Evolutionary conservation across 2,329 filamentous ascomycete genomes (phyloP).

Genomic region (Grosmannia serpens): DNA sequence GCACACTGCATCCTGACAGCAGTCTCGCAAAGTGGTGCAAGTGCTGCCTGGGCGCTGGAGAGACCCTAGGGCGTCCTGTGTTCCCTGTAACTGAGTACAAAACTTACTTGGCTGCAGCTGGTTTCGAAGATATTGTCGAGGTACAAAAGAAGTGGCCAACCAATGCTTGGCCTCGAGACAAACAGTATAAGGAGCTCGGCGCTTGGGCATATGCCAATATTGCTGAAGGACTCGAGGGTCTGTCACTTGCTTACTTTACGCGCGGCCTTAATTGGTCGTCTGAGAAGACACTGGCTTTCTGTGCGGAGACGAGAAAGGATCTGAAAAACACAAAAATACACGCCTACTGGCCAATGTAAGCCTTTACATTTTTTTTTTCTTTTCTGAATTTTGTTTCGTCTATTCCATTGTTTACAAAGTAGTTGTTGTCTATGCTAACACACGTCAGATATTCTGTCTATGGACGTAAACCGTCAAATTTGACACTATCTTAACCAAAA

Average conservation of each 20-base stretch:
- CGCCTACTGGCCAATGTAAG: constrained; percentile 17
- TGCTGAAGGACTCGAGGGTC: constrained; percentile 18
- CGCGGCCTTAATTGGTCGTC: constrained; percentile 17
- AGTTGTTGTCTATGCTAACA: too few relatives aligned
- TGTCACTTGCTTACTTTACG: constrained; percentile 19
- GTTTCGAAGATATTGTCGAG: constrained; percentile 17
- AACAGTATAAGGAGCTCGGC: constrained; percentile 18
- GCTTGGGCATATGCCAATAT: constrained; percentile 16
- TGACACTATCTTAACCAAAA: too few relatives aligned
- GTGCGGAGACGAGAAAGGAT: constrained; percentile 13
- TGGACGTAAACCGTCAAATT: too few relatives aligned
- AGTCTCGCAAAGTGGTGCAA: background rate
- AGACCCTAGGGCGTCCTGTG: constrained; percentile 10
- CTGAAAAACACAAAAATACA: constrained; percentile 15
- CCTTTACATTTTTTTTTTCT: background rate
- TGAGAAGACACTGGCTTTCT: constrained; percentile 15
- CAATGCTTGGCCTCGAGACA: constrained; percentile 19
- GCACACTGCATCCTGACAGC: constrained; percentile 8
- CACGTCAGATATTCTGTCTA: too few relatives aligned
- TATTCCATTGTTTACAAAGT: too few relatives aligned
- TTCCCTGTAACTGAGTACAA: constrained; percentile 12
- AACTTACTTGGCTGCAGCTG: constrained; percentile 15
- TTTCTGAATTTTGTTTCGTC: background rate
- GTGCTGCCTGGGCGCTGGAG: constrained; percentile 7
- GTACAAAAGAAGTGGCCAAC: constrained; percentile 17